Conservation (phyloP, 805 yeast species). For the Cyberlindnera bimundalis region DNA sequence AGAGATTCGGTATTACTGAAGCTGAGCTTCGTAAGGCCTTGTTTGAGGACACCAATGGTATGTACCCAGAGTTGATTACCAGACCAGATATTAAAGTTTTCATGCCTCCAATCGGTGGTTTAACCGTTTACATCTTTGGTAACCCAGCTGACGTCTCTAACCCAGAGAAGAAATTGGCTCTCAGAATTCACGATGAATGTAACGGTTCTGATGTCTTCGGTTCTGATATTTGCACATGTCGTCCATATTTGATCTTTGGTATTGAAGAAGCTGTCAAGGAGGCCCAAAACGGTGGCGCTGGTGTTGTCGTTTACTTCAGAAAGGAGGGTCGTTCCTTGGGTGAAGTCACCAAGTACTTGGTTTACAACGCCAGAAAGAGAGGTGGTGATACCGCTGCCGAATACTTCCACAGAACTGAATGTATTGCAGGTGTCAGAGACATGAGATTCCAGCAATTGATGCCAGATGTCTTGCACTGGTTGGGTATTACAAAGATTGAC, state of each 20-base stretch:
- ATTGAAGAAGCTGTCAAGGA: conserved; percentile 65
- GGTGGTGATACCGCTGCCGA: conserved; percentile 67
- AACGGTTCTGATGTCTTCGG: conserved; percentile 70
- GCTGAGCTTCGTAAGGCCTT: conserved; percentile 53
- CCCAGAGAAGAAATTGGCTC: conserved; percentile 47
- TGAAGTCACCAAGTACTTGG: conserved; percentile 66
- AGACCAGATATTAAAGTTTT: conserved; percentile 65
- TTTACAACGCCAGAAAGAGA: conserved; percentile 68
- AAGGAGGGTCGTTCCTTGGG: conserved; percentile 71
- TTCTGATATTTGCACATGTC: conserved; percentile 65
- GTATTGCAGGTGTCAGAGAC: conserved; percentile 70
- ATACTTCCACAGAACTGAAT: conserved; percentile 65
- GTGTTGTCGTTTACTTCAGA: conserved; percentile 61
- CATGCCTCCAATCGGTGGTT: conserved; percentile 68
- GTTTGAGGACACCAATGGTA: conserved; percentile 68
- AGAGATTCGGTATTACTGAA: conserved; percentile 57
- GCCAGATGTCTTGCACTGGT: conserved; percentile 68
- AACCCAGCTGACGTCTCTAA: conserved; percentile 52
- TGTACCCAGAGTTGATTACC: conserved; percentile 65
- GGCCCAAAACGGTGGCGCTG: conserved; percentile 65
- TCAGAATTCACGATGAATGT: conserved; percentile 67
- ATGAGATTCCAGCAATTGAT: conserved; percentile 69
- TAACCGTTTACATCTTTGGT: conserved; percentile 65
- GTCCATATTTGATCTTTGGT: conserved; percentile 65
- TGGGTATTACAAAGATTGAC: conserved; percentile 61